These are phyloP conservation scores for Podaxis pistillaris DNA, from an alignment of 768 basidiomycete species.

Conservation along the genomic window DNA sequence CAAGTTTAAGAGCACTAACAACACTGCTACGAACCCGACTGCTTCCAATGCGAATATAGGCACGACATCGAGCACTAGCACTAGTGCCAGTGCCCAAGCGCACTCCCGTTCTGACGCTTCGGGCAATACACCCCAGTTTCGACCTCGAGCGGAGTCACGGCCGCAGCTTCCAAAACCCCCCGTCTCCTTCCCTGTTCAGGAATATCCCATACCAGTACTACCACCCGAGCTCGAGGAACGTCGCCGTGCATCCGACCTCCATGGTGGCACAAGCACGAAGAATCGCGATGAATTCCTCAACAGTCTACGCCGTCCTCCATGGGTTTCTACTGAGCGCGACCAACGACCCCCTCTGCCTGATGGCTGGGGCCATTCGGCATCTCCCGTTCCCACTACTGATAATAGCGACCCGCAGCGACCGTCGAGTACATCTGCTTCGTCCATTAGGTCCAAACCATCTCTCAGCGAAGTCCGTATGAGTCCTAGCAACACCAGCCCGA, in stretches of 20 bases:
- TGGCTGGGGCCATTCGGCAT: background rate
- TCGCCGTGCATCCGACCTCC: conserved; percentile 8
- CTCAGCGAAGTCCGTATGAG: conserved; percentile 5
- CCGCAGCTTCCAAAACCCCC: background rate
- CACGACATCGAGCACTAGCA: background rate
- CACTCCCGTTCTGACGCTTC: background rate
- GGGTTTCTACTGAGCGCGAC: background rate
- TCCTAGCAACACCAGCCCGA: background rate
- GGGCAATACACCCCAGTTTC: background rate
- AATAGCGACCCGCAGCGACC: conserved; percentile 2
- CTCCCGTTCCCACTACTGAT: background rate
- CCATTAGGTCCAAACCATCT: conserved; percentile 8
- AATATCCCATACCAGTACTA: conserved; percentile 7
- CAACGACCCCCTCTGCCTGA: conserved; percentile 1
- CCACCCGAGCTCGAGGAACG: conserved; percentile 12
- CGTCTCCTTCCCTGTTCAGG: background rate
- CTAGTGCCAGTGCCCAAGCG: background rate
- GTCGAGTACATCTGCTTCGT: conserved; percentile 4
- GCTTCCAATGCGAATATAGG: conserved; percentile 13
- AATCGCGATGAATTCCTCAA: conserved; percentile 6
- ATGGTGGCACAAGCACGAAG: conserved; percentile 4
- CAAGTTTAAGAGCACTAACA: conserved; percentile 36
- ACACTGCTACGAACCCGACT: conserved; percentile 7
- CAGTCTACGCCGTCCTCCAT: background rate
- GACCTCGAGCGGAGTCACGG: background rate